Percentiles rank a stretch among this genome's conserved stretches.
Conservation (phyloP, 441 rosid genomes). For the Gossypium aridum region DNA sequence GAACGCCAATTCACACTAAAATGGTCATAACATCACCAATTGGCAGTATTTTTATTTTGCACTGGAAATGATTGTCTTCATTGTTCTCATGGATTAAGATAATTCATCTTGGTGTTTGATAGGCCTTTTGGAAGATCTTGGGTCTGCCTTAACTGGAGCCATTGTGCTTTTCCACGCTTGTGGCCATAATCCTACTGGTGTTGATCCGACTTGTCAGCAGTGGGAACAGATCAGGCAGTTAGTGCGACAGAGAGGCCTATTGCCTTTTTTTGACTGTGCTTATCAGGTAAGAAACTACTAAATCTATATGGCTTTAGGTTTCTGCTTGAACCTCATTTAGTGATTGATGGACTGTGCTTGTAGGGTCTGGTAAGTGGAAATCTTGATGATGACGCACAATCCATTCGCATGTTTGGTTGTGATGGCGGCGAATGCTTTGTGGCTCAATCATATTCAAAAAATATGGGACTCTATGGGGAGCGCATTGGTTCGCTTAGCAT, state of each 20-base stretch:
- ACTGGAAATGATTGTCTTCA: not conserved
- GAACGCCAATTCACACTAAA: no score
- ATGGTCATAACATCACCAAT: no score
- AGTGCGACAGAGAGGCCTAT: conserved; percentile 58
- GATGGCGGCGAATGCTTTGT: conserved; percentile 87
- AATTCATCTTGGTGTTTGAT: conserved; percentile 14
- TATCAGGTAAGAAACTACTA: conserved; percentile 60
- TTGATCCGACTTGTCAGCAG: conserved; percentile 79
- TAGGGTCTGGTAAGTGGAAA: conserved; percentile 95
- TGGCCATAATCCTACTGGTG: conserved; percentile 98
- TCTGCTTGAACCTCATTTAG: not conserved
- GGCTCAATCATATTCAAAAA: conserved; percentile 94
- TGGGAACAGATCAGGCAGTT: conserved; percentile 80
- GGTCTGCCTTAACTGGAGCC: conserved; percentile 80
- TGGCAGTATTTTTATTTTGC: not conserved
- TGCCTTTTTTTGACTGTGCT: conserved; percentile 96
- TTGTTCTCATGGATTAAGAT: conserved; percentile 1
- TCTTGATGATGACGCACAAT: conserved; percentile 77
- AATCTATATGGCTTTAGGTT: not conserved
- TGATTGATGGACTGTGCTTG: not conserved
- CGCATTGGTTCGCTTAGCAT: conserved; percentile 94
- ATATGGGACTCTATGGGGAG: conserved; percentile 97
- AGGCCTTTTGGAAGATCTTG: conserved; percentile 88
- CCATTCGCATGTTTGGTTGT: conserved; percentile 85
- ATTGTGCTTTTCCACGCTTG: conserved; percentile 90